Evolutionary conservation across 768 basidiomycete genomes (phyloP).

Genomic region (Cystobasidium ongulense): DNA sequence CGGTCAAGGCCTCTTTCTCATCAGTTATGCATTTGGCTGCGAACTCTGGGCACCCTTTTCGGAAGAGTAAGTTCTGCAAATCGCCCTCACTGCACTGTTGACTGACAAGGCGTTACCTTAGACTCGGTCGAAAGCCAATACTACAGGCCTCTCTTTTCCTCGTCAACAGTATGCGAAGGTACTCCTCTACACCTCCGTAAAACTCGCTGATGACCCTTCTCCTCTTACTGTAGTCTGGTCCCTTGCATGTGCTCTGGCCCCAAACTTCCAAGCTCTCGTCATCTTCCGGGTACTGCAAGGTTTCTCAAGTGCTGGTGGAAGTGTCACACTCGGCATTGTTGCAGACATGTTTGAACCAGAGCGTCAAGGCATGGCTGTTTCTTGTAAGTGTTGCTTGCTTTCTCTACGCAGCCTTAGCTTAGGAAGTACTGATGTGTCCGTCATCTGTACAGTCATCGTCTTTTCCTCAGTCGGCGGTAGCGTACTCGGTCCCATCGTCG

Average conservation of each 20-base stretch:
- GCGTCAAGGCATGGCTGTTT: constrained; percentile 42
- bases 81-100: neutral
- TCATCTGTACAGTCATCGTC: constrained; percentile 35
- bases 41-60: constrained; percentile 33
- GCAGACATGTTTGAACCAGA: constrained; percentile 43
- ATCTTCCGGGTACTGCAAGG: constrained; percentile 42
- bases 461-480: constrained; percentile 40
- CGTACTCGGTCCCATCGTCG: constrained; percentile 65
- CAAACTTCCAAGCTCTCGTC: constrained; percentile 41
- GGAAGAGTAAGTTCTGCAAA: constrained; percentile 1
- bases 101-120: constrained; percentile 40
- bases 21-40: constrained; percentile 43
- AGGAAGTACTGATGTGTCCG: neutral
- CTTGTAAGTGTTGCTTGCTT: constrained; percentile 26
- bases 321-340: constrained; percentile 36
- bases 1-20: constrained; percentile 42
- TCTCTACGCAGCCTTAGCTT: neutral
- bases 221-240: constrained; percentile 39
- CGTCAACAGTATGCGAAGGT: constrained; percentile 41
- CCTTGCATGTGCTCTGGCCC: constrained; percentile 41
- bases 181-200: too few species aligned
- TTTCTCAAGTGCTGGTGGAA: constrained; percentile 44
- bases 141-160: constrained; percentile 41
- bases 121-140: constrained; percentile 42
- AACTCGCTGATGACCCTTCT: neutral